Conservation (phyloP, 768 basidiomycete genomes). For the Fomitopsis pulvina region DNA sequence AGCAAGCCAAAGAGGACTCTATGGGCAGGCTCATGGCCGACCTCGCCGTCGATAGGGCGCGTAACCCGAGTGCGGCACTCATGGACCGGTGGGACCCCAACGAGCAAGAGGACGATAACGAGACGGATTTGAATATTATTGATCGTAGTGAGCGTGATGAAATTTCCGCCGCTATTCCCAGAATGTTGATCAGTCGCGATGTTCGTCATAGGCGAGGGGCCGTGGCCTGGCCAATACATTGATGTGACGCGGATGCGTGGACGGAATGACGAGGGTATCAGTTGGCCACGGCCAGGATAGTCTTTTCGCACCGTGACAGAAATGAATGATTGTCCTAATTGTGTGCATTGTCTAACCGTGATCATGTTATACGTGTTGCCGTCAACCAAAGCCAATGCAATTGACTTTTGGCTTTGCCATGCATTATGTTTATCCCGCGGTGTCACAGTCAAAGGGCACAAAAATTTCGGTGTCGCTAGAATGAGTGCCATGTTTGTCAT, state of each 20-base stretch:
- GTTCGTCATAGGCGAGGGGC: conserved; percentile 48
- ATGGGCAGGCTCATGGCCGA: conserved; percentile 75
- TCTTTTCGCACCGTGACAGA: no score
- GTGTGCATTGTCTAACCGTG: no score
- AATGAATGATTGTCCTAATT: no score
- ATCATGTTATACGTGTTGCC: no score
- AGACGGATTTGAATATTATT: conserved; percentile 48
- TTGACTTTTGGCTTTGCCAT: no score
- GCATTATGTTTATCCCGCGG: no score
- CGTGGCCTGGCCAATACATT: conserved; percentile 69
- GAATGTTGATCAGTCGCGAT: conserved; percentile 9
- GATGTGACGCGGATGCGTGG: conserved; percentile 61
- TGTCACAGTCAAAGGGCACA: no score
- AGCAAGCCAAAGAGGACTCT: conserved; percentile 67
- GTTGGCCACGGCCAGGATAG: conserved; percentile 68
- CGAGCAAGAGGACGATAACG: conserved; percentile 47
- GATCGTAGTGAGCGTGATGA: conserved; percentile 54
- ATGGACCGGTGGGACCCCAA: conserved; percentile 60
- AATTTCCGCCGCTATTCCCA: conserved; percentile 1
- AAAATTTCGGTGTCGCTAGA: no score
- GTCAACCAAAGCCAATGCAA: no score
- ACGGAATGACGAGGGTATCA: conserved; percentile 46
- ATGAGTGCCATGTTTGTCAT: no score
- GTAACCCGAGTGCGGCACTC: conserved; percentile 49
- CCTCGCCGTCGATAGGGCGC: conserved; percentile 63